phyloP scores from a whole-genome alignment of 2,329 filamentous ascomycete species.

The Penicillium sp. region DNA sequence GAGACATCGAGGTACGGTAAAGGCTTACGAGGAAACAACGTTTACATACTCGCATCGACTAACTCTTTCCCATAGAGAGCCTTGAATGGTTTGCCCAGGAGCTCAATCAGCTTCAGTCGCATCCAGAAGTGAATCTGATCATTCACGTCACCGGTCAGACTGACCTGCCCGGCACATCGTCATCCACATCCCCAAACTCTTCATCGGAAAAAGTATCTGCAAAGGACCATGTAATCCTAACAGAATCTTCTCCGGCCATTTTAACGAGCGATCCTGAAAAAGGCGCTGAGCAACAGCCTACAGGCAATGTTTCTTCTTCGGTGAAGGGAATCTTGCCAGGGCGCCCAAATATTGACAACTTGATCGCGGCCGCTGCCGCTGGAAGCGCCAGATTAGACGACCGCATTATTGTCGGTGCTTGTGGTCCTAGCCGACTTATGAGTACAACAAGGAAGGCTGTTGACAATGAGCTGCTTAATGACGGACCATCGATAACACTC shows the following conservation, averaged over 20 bases:
- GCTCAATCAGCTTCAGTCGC: constrained; percentile 1
- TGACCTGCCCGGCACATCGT: neutral
- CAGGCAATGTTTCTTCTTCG: neutral
- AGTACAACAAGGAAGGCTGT: neutral
- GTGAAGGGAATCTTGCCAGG: neutral
- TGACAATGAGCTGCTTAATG: neutral
- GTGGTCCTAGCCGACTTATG: neutral
- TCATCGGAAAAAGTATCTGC: neutral
- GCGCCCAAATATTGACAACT: neutral
- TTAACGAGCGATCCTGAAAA: neutral
- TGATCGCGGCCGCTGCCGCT: neutral
- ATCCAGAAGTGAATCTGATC: constrained; percentile 4
- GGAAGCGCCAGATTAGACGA: neutral
- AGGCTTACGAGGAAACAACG: neutral
- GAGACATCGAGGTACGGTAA: neutral
- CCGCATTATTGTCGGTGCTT: constrained; percentile 2
- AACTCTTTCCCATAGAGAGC: neutral
- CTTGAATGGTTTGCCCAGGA: neutral
- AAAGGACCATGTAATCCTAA: neutral
- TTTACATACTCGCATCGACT: neutral
- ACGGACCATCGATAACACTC: neutral
- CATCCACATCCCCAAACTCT: neutral
- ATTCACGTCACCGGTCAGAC: constrained; percentile 5
- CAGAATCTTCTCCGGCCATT: neutral
- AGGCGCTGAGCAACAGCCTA: neutral